These are phyloP conservation scores for Hemileccinum impolitum DNA, from an alignment of 768 basidiomycete genomes.

Conservation along the genomic window DNA sequence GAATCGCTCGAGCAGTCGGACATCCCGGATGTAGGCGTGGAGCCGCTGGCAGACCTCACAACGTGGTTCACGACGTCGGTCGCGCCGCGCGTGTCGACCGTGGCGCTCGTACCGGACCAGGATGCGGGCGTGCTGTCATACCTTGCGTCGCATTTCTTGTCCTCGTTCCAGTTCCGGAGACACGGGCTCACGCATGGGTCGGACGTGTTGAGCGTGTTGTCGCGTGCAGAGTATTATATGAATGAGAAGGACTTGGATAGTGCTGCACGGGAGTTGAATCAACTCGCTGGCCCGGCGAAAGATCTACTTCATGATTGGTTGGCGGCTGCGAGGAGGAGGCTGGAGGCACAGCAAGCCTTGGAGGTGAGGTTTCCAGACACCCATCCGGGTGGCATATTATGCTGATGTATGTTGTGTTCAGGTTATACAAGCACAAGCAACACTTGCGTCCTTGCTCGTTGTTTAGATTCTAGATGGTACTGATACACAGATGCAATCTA, in stretches of 20 bases:
- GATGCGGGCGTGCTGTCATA: constrained; percentile 87
- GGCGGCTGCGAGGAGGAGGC: constrained; percentile 76
- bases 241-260: constrained; percentile 85
- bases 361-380: constrained; percentile 47
- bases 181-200: constrained; percentile 68
- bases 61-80: constrained; percentile 89
- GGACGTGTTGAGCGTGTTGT: constrained; percentile 84
- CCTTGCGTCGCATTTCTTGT: constrained; percentile 75
- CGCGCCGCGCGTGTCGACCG: constrained; percentile 76
- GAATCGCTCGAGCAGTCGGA: constrained; percentile 67
- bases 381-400: background rate
- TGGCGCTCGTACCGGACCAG: constrained; percentile 91
- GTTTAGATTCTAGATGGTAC: constrained; percentile 40
- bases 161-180: constrained; percentile 73
- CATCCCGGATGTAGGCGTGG: constrained; percentile 76
- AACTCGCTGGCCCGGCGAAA: constrained; percentile 79
- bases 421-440: constrained; percentile 84
- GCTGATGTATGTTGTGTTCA: constrained; percentile 29
- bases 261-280: constrained; percentile 89
- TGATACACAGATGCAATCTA: constrained; percentile 23
- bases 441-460: constrained; percentile 74
- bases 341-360: constrained; percentile 91
- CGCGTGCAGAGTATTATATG: constrained; percentile 85
- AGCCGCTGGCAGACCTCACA: constrained; percentile 85
- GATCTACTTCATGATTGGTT: constrained; percentile 83